These are phyloP conservation scores for Scleroderma bovista DNA, from an alignment of 768 basidiomycete species.

Conservation along the genomic window DNA sequence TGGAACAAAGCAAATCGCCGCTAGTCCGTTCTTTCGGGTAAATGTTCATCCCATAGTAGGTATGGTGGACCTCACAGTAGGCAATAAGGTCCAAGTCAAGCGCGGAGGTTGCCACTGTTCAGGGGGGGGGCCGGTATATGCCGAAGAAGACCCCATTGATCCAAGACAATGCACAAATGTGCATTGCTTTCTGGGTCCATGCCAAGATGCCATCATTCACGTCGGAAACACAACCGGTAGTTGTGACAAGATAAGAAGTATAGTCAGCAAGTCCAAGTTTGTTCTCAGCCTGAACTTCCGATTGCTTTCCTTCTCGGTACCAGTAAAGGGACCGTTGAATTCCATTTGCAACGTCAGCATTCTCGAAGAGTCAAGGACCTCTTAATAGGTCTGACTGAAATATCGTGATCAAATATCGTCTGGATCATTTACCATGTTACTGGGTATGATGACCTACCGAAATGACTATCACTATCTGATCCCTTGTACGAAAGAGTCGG, in stretches of 20 bases:
- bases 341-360: too few relatives aligned
- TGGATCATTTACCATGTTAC: too few relatives aligned
- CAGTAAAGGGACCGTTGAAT: too few relatives aligned
- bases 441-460: not conserved
- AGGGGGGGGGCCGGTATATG: too few relatives aligned
- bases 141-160: too few relatives aligned
- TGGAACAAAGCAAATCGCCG: not conserved
- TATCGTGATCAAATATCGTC: too few relatives aligned
- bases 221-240: not conserved
- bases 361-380: too few relatives aligned
- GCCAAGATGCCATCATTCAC: not conserved
- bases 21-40: not conserved
- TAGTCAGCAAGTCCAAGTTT: not conserved
- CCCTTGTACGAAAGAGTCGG: not conserved
- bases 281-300: not conserved
- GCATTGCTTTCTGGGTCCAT: too few relatives aligned
- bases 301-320: too few relatives aligned
- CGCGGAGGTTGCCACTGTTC: too few relatives aligned
- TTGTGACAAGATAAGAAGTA: not conserved
- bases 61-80: not conserved
- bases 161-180: too few relatives aligned
- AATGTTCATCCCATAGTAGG: not conserved
- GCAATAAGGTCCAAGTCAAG: not conserved
- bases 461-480: not conserved
- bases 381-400: too few relatives aligned